Evolutionary conservation across 2,329 filamentous ascomycete species (phyloP), one percentile per base, ranked within the genome.

Genomic region (Calonectria pseudoturangicola): DNA sequence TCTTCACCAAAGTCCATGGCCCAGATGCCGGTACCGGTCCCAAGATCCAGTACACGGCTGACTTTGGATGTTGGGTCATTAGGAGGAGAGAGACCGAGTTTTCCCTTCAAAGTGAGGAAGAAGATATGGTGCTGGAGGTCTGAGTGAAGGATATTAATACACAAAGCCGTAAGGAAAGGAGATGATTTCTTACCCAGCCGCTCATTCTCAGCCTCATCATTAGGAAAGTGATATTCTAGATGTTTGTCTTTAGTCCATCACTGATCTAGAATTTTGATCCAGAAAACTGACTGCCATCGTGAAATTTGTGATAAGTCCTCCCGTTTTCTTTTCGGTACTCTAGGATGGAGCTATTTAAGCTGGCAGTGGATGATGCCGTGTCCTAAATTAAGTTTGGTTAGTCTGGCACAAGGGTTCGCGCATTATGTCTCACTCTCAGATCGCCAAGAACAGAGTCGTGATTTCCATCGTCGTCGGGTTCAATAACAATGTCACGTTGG

Each of bases 291-390:
- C 62, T 70, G 39, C 68, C 62, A 25, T 70, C 60, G 27, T 66
- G 51, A 48, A 65, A 70, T 13, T 30, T 30, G 30, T 68, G 64
- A 30, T 68, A 45, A n/a, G 70, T 72, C 39, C 70, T 72, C 6
- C 65, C 70, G 15, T 72, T 72, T 51, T 72, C 70, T 9, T 41
- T 30, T 6, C 70, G 39, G 15, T 72, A 72, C 47, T 72, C 70
- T 7, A 72, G 47, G 33, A 68, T 68, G 8, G 70, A 68, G 39
- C 65, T 72, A 4, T 28, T 48, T 10, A 69, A 15, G 33, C 58
- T 68, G 8, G 51, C 54, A 2, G 65, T 68, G 2, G 70, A 69
- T 9, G 70, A 68, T 2, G 56, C 58, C 4, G 21, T 58, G 12
- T 65, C 58, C 65, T 72, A 33, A 9, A 8, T 10, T 33, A 13